Evolutionary conservation across 192 early-diverging fungal genomes (phyloP).

Genomic region (Coemansia asiatica): DNA sequence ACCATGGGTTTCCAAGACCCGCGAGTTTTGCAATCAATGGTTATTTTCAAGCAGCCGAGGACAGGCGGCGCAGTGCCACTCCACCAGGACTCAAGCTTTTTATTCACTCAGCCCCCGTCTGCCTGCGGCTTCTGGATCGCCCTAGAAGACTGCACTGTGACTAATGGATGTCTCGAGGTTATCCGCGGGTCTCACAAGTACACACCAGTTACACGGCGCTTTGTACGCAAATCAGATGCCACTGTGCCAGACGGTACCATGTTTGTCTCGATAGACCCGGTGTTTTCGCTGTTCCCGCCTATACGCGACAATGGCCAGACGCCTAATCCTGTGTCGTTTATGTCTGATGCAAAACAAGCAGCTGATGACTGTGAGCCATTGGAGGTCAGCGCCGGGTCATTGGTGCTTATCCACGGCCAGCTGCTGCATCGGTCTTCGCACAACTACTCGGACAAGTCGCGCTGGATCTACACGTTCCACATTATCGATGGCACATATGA

Average conservation of each 20-base stretch:
- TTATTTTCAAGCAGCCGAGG: slow-evolving; percentile 79
- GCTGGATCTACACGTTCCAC: slow-evolving; percentile 96
- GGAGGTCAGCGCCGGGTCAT: slow-evolving; percentile 58
- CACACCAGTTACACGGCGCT: slow-evolving; percentile 37
- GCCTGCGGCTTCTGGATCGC: slow-evolving; percentile 91
- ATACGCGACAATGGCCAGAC: background rate
- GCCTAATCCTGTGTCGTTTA: background rate
- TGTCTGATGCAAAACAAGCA: background rate
- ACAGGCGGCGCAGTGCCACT: slow-evolving; percentile 71
- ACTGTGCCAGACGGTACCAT: background rate
- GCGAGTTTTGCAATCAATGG: slow-evolving; percentile 84
- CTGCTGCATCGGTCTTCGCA: slow-evolving; percentile 81
- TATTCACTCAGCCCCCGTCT: slow-evolving; percentile 83
- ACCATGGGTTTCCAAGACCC: slow-evolving; percentile 70
- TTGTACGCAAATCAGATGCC: slow-evolving; percentile 28
- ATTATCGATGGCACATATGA: slow-evolving; percentile 73
- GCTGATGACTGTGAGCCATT: slow-evolving; percentile 8
- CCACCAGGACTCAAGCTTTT: slow-evolving; percentile 90
- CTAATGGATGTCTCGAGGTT: slow-evolving; percentile 87
- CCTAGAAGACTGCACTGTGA: slow-evolving; percentile 83
- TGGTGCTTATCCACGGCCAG: slow-evolving; percentile 89
- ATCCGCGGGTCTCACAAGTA: slow-evolving; percentile 80
- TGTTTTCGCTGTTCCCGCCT: slow-evolving; percentile 21
- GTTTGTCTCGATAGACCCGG: slow-evolving; percentile 36
- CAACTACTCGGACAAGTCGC: slow-evolving; percentile 72